phyloP scores from a whole-genome alignment of 2,329 filamentous ascomycete genomes.

The Metarhizium guizhouense region DNA sequence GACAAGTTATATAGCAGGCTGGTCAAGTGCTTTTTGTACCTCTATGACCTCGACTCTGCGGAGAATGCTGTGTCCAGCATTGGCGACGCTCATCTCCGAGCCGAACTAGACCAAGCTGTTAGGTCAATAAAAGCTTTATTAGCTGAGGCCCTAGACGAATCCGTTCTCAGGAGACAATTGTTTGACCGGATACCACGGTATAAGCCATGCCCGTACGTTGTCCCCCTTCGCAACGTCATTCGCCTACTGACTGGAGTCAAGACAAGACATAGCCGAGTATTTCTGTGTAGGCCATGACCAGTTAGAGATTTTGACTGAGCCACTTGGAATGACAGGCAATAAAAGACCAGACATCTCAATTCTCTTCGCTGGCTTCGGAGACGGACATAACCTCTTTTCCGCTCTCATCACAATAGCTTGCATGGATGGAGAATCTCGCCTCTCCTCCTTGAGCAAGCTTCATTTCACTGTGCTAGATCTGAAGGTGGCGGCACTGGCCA shows the following conservation, averaged over 20 bases:
- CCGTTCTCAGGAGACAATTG: background rate
- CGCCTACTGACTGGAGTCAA: background rate
- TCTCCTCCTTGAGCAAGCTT: conserved; percentile 2
- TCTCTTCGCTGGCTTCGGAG: conserved; percentile 16
- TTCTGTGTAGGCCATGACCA: background rate
- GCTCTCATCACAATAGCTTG: conserved; percentile 6
- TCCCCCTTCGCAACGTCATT: background rate
- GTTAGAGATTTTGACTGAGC: background rate
- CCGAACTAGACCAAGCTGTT: background rate
- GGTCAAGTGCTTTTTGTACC: background rate
- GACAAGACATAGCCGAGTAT: background rate
- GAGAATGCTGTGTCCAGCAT: background rate
- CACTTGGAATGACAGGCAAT: background rate
- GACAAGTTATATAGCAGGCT: background rate
- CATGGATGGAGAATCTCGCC: background rate
- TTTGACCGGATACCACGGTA: background rate
- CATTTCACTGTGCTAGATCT: conserved; percentile 16
- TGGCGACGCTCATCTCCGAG: background rate
- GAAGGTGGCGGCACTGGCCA: conserved; percentile 14
- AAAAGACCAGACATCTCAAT: conserved; percentile 7
- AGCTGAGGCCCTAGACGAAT: background rate
- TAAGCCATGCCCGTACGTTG: background rate
- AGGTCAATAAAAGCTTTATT: background rate
- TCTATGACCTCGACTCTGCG: background rate
- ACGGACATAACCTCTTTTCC: conserved; percentile 13